Conservation (phyloP, 2,329 filamentous ascomycete species). For the Fusarium pseudoanthophilum region DNA sequence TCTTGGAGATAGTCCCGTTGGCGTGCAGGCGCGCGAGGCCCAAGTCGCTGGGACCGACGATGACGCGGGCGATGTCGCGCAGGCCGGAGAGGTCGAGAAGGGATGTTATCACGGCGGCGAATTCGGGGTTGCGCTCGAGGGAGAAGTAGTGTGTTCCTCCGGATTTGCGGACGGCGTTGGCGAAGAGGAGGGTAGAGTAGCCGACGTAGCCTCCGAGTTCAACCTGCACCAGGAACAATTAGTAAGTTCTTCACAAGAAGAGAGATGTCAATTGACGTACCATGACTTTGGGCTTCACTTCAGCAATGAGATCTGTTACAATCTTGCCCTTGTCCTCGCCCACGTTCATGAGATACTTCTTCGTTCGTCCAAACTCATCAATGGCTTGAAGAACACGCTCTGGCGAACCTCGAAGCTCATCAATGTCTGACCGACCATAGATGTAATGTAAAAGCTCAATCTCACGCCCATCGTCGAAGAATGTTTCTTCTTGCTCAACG, state of each 20-base stretch:
- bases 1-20: slow-evolving; percentile 62
- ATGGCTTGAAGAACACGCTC: slow-evolving; percentile 73
- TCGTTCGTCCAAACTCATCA: slow-evolving; percentile 69
- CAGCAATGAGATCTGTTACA: slow-evolving; percentile 73
- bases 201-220: slow-evolving; percentile 85
- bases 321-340: slow-evolving; percentile 79
- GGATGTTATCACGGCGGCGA: slow-evolving; percentile 74
- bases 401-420: slow-evolving; percentile 72
- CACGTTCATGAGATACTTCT: slow-evolving; percentile 83
- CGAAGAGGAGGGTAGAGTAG: slow-evolving; percentile 83
- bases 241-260: not conserved
- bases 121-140: slow-evolving; percentile 79
- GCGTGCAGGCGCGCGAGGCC: slow-evolving; percentile 70
- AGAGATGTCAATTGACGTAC: slow-evolving; percentile 46
- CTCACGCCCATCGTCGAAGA: slow-evolving; percentile 77
- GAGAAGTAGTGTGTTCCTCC: slow-evolving; percentile 76
- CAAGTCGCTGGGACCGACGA: slow-evolving; percentile 75
- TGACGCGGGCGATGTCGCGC: slow-evolving; percentile 73
- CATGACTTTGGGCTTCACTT: slow-evolving; percentile 74
- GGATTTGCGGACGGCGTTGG: slow-evolving; percentile 69
- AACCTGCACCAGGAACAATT: slow-evolving; percentile 52
- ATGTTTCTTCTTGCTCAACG: slow-evolving; percentile 54
- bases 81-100: slow-evolving; percentile 81
- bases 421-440: slow-evolving; percentile 68
- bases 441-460: slow-evolving; percentile 78